Evolutionary conservation across 495 filamentous ascomycete species (phyloP).

Genomic region (Penicillium pulvis): DNA sequence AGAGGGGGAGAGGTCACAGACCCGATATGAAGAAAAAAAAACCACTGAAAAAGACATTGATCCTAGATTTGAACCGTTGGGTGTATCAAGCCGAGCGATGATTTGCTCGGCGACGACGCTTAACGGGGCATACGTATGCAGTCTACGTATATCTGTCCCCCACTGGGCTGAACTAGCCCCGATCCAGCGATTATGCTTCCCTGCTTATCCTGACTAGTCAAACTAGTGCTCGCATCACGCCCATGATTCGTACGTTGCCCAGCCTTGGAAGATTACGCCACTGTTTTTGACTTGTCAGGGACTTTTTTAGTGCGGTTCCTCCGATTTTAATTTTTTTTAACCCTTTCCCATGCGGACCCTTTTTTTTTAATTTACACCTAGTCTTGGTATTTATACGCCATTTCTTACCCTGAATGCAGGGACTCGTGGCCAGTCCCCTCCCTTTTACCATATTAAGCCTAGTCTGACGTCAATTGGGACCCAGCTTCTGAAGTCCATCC

Average conservation of each 20-base stretch:
- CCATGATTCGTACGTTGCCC: slow-evolving; percentile 24
- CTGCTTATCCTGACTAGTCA: slow-evolving; percentile 15
- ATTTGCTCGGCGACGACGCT: slow-evolving; percentile 17
- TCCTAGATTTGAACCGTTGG: slow-evolving; percentile 13
- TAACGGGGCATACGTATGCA: slow-evolving; percentile 32
- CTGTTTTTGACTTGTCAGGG: slow-evolving; percentile 24
- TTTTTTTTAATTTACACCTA: slow-evolving; percentile 7
- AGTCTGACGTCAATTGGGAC: slow-evolving; percentile 9
- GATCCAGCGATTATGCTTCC: slow-evolving; percentile 20
- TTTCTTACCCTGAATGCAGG: slow-evolving; percentile 18
- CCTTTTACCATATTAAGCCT: slow-evolving; percentile 12
- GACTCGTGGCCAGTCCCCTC: slow-evolving; percentile 28
- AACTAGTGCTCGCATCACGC: slow-evolving; percentile 11
- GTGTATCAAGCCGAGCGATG: slow-evolving; percentile 24
- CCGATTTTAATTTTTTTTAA: neutral
- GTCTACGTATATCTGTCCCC: slow-evolving; percentile 29
- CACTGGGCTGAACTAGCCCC: slow-evolving; percentile 13
- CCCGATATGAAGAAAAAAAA: neutral
- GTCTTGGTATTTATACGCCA: neutral
- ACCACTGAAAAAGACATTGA: neutral
- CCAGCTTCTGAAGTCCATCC: slow-evolving; percentile 1
- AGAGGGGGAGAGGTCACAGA: neutral
- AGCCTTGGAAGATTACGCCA: slow-evolving; percentile 24
- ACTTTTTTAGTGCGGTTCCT: slow-evolving; percentile 10
- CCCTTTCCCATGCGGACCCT: slow-evolving; percentile 7